A percentile compares a stretch with the other conserved stretches of the same genome.
Conservation (phyloP, 2,329 filamentous ascomycete genomes). For the Ophiosphaerella korrae region DNA sequence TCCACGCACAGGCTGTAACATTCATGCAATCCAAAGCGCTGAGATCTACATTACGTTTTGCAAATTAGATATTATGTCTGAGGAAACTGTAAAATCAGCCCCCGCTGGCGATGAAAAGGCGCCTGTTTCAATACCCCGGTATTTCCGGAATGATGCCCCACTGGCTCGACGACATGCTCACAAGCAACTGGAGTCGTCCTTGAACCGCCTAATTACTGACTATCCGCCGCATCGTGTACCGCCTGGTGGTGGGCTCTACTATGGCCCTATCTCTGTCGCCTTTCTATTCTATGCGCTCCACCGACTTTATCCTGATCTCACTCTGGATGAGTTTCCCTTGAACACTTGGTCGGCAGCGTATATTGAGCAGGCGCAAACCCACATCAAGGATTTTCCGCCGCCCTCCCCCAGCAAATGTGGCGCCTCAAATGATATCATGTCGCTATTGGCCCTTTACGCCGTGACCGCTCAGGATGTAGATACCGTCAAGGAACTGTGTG, state of each 20-base stretch:
- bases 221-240: slow-evolving; percentile 53
- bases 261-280: slow-evolving; percentile 56
- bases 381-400: slow-evolving; percentile 56
- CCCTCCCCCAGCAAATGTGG: slow-evolving; percentile 55
- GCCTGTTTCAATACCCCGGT: slow-evolving; percentile 44
- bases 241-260: slow-evolving; percentile 56
- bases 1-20: no score
- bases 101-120: slow-evolving; percentile 23
- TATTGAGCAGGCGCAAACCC: slow-evolving; percentile 55
- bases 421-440: slow-evolving; percentile 57
- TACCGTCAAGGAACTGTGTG: slow-evolving; percentile 56
- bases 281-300: slow-evolving; percentile 58
- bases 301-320: slow-evolving; percentile 54
- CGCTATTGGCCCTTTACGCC: slow-evolving; percentile 56
- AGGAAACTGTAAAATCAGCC: slow-evolving; percentile 24
- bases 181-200: slow-evolving; percentile 57
- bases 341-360: slow-evolving; percentile 58
- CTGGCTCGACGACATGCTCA: slow-evolving; percentile 50
- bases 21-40: no score
- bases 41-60: no score
- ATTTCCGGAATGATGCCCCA: slow-evolving; percentile 49
- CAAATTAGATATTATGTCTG: slow-evolving; percentile 28
- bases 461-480: slow-evolving; percentile 56
- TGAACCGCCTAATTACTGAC: slow-evolving; percentile 55
- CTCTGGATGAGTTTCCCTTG: slow-evolving; percentile 52